Evolutionary conservation across 495 filamentous ascomycete species (phyloP).

Genomic region (Penicillium waksmanii): DNA sequence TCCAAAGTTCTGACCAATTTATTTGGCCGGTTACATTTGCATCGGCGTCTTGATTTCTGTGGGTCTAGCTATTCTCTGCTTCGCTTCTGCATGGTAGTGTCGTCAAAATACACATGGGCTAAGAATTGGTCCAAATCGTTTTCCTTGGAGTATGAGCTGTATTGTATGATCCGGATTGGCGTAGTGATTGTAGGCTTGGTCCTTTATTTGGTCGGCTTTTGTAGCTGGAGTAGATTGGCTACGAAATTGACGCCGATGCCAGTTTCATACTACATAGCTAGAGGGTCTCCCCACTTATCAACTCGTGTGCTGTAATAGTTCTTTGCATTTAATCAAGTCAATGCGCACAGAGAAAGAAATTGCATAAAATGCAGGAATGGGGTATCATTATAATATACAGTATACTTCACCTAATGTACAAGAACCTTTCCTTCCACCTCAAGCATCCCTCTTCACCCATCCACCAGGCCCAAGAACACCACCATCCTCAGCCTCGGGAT

Average conservation of each 20-base stretch:
- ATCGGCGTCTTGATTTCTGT: constrained; percentile 28
- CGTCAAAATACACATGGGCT: not conserved
- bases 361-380: no score
- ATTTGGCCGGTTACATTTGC: constrained; percentile 21
- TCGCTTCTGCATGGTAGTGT: constrained; percentile 16
- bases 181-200: no score
- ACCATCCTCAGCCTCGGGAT: constrained; percentile 58
- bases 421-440: not conserved
- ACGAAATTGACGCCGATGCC: no score
- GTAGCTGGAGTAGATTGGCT: no score
- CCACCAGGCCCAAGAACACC: constrained; percentile 49
- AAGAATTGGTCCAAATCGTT: not conserved
- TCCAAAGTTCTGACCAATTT: constrained; percentile 9
- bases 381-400: no score
- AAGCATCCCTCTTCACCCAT: constrained; percentile 32
- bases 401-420: not conserved
- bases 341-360: no score
- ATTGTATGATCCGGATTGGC: no score
- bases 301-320: no score
- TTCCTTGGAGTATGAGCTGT: not conserved
- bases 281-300: no score
- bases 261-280: no score
- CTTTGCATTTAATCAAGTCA: no score
- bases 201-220: no score
- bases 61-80: constrained; percentile 16